A percentile compares a stretch with the other conserved stretches of the same genome.
These are phyloP conservation scores for Fusarium sambucinum DNA, from an alignment of 2,329 filamentous ascomycete genomes.

Conservation along the genomic window DNA sequence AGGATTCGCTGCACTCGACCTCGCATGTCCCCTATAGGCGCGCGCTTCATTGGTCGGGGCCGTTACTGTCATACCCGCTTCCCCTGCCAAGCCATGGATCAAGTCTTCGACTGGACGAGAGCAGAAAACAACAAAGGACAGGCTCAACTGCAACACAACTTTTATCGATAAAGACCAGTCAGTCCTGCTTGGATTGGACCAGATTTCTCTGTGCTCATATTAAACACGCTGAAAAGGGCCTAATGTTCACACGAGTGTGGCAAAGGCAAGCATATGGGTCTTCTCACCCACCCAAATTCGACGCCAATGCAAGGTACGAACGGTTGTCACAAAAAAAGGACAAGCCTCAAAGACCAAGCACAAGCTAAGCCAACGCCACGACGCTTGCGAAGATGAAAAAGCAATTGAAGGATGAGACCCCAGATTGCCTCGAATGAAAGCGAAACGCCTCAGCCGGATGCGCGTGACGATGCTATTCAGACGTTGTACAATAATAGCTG, in stretches of 20 bases:
- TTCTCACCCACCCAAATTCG: slow-evolving; percentile 1
- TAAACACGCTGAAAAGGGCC: slow-evolving; percentile 27
- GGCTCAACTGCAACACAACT: neutral
- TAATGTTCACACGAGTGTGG: slow-evolving; percentile 34
- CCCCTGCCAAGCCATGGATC: slow-evolving; percentile 44
- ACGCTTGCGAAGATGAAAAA: slow-evolving; percentile 31
- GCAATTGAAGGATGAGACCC: neutral
- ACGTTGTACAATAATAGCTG: slow-evolving; percentile 14
- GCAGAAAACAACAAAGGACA: slow-evolving; percentile 22
- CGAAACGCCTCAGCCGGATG: slow-evolving; percentile 33
- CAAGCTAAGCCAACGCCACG: slow-evolving; percentile 30
- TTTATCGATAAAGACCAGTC: slow-evolving; percentile 36
- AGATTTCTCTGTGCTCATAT: slow-evolving; percentile 34
- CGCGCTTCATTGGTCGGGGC: slow-evolving; percentile 41
- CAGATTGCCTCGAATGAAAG: slow-evolving; percentile 23
- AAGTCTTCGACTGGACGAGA: slow-evolving; percentile 18
- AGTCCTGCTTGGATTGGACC: slow-evolving; percentile 33
- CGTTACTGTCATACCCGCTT: slow-evolving; percentile 12
- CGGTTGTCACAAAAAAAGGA: slow-evolving; percentile 35
- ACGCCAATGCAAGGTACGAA: slow-evolving; percentile 44
- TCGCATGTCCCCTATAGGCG: slow-evolving; percentile 29
- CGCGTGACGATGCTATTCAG: slow-evolving; percentile 24
- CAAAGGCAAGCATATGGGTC: slow-evolving; percentile 14
- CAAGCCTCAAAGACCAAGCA: slow-evolving; percentile 9
- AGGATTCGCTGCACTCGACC: slow-evolving; percentile 28